phyloP scores from a whole-genome alignment of 805 yeast genomes.

The Sugiyamaella mastotermitis region DNA sequence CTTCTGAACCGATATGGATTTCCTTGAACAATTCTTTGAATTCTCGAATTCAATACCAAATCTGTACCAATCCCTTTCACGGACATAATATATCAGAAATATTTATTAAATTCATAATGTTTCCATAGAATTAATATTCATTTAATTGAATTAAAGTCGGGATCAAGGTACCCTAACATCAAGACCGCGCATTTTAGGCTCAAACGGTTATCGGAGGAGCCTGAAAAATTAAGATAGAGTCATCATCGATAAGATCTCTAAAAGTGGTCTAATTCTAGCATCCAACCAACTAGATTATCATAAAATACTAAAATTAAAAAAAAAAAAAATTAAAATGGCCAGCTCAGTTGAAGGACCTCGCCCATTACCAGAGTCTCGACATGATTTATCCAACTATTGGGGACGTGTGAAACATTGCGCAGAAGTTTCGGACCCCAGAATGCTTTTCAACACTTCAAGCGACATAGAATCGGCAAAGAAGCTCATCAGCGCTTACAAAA shows the following conservation, averaged over 20 bases:
- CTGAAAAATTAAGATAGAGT: no score
- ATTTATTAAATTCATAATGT: background rate
- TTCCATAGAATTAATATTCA: background rate
- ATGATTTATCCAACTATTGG: constrained; percentile 77
- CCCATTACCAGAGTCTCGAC: constrained; percentile 71
- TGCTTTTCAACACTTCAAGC: constrained; percentile 60
- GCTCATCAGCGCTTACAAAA: constrained; percentile 63
- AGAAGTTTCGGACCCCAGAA: constrained; percentile 80
- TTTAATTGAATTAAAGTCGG: no score
- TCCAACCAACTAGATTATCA: background rate
- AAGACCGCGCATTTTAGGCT: no score
- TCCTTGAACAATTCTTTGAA: constrained; percentile 36
- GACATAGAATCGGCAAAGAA: constrained; percentile 62
- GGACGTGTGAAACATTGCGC: constrained; percentile 95
- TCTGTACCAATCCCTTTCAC: constrained; percentile 55
- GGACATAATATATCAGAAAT: no score
- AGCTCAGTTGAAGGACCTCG: constrained; percentile 81
- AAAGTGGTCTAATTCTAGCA: background rate
- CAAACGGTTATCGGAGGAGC: no score
- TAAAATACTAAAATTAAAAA: background rate
- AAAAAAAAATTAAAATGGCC: constrained; percentile 57
- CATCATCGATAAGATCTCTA: no score
- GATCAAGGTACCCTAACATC: no score
- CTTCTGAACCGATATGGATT: constrained; percentile 34
- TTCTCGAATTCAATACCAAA: constrained; percentile 42